Evolutionary conservation across 805 yeast genomes (phyloP).

Genomic region (Saturnispora mendoncae): DNA sequence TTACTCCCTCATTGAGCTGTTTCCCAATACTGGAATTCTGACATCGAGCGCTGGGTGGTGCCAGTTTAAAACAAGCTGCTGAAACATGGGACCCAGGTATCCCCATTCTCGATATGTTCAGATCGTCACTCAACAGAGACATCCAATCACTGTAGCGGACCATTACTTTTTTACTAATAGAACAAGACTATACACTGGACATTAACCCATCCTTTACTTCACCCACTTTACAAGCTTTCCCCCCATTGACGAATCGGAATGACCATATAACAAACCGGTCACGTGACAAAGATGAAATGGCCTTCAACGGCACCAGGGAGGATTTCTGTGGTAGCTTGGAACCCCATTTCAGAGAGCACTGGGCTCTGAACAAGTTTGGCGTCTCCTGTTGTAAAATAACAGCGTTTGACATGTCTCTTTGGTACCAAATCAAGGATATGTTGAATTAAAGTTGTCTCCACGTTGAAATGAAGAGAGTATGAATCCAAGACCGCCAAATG

Average conservation of each 20-base stretch:
- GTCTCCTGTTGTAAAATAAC: conserved; percentile 21
- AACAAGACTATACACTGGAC: background rate
- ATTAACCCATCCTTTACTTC: background rate
- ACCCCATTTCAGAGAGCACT: conserved; percentile 13
- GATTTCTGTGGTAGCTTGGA: background rate
- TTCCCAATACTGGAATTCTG: conserved; percentile 52
- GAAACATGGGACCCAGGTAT: conserved; percentile 84
- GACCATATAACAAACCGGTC: background rate
- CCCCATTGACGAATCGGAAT: conserved; percentile 3
- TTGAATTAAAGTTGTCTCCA: conserved; percentile 51
- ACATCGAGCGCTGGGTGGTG: conserved; percentile 71
- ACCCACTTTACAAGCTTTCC: background rate
- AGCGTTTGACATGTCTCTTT: conserved; percentile 41
- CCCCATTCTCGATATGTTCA: conserved; percentile 43
- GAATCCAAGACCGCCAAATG: conserved; percentile 42
- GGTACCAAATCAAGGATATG: conserved; percentile 51
- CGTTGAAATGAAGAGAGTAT: conserved; percentile 47
- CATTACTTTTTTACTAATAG: background rate
- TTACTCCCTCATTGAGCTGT: conserved; percentile 65
- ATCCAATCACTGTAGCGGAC: conserved; percentile 38
- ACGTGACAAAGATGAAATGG: background rate
- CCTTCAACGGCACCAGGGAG: background rate
- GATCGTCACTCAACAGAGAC: conserved; percentile 36
- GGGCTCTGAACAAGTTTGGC: background rate
- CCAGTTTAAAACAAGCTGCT: conserved; percentile 55